phyloP scores from a whole-genome alignment of 192 early-diverging fungal species.

The Backusella westeae region DNA sequence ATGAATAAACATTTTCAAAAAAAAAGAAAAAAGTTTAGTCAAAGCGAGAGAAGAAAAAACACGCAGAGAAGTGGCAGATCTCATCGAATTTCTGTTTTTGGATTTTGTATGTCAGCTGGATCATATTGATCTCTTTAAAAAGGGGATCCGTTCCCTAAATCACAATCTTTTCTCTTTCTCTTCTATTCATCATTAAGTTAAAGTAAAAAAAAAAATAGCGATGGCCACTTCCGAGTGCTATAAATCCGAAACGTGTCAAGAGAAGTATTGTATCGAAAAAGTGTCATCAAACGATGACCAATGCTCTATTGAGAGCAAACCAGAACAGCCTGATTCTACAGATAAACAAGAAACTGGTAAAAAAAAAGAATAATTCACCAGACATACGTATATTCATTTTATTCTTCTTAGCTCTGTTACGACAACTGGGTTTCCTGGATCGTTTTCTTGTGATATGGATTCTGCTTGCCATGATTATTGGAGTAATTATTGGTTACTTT shows the following conservation, averaged over 20 bases:
- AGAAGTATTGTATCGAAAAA: conserved; percentile 13
- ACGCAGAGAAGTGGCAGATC: background rate
- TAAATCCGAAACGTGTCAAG: conserved; percentile 22
- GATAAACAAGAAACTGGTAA: background rate
- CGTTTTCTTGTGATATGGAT: conserved; percentile 41
- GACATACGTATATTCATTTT: background rate
- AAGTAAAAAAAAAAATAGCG: too few species aligned
- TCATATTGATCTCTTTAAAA: background rate
- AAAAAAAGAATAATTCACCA: background rate
- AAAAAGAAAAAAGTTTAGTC: background rate
- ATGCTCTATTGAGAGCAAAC: background rate
- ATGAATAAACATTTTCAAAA: background rate
- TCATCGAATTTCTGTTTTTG: background rate
- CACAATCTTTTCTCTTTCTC: background rate
- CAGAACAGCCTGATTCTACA: background rate
- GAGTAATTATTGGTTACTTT: conserved; percentile 60
- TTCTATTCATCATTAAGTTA: background rate
- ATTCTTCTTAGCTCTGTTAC: background rate
- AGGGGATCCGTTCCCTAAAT: background rate
- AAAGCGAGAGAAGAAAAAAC: background rate
- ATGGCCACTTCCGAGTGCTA: background rate
- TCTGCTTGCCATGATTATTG: conserved; percentile 50
- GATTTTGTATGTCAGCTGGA: background rate
- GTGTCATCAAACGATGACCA: background rate
- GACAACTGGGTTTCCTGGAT: conserved; percentile 35